phyloP scores from a whole-genome alignment of 768 basidiomycete genomes.

The Tylopilus subfusipes region DNA sequence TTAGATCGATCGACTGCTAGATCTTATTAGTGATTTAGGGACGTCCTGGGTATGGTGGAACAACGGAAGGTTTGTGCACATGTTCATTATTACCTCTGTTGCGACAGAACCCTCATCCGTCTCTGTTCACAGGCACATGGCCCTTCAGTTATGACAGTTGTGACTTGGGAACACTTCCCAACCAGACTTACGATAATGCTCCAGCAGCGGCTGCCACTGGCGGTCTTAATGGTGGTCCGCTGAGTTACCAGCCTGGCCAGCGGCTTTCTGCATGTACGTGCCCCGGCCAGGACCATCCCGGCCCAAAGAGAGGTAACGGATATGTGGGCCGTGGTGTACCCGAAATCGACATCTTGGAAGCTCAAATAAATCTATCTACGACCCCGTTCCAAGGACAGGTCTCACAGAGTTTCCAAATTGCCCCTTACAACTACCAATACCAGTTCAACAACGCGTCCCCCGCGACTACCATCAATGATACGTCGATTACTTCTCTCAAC shows the following conservation, averaged over 20 bases:
- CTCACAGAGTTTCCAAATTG: constrained; percentile 78
- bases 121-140: constrained; percentile 43
- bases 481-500: constrained; percentile 53
- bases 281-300: constrained; percentile 81
- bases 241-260: constrained; percentile 86
- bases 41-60: constrained; percentile 85
- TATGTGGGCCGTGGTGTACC: constrained; percentile 72
- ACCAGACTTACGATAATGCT: constrained; percentile 65
- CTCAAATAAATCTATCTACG: constrained; percentile 55
- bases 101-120: not conserved
- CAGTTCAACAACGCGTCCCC: constrained; percentile 52
- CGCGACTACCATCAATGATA: constrained; percentile 52
- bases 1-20: not conserved
- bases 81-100: not conserved
- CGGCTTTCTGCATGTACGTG: constrained; percentile 87
- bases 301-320: constrained; percentile 49
- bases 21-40: constrained; percentile 45
- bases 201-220: constrained; percentile 60
- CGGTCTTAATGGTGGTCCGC: constrained; percentile 41
- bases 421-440: constrained; percentile 75
- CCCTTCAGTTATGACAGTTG: constrained; percentile 84
- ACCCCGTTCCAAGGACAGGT: constrained; percentile 57
- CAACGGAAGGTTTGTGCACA: constrained; percentile 63
- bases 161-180: constrained; percentile 82
- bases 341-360: constrained; percentile 92